Conservation (phyloP, 129 eudicot species). For the Escallonia herrerae region DNA sequence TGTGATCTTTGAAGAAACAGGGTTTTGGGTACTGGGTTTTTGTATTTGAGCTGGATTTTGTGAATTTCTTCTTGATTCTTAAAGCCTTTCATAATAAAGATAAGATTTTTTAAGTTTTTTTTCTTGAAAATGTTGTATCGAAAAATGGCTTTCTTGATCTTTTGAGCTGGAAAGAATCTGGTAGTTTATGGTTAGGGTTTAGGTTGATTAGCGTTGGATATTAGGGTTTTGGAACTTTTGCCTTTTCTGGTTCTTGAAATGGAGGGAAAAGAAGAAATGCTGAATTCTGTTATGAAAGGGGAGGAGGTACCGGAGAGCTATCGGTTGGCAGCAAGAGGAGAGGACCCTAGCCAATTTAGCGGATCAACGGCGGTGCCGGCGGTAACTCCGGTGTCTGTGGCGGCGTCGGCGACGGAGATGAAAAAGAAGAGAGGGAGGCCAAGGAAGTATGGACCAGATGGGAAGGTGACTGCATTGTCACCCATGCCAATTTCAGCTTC, state of each 20-base stretch:
- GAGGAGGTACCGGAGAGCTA: slow-evolving; percentile 32
- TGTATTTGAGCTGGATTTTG: slow-evolving; percentile 8
- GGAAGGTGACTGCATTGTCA: slow-evolving; percentile 48
- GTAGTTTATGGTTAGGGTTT: not conserved
- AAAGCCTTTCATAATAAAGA: not conserved
- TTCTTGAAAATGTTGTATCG: slow-evolving; percentile 14
- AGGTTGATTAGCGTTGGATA: slow-evolving; percentile 2
- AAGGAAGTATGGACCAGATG: slow-evolving; percentile 65
- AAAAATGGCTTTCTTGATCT: slow-evolving; percentile 6
- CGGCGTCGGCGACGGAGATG: slow-evolving; percentile 15
- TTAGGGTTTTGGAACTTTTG: not conserved
- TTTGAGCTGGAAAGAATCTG: not conserved
- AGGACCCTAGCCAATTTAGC: slow-evolving; percentile 17
- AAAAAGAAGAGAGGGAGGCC: slow-evolving; percentile 93
- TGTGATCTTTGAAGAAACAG: slow-evolving; percentile 19
- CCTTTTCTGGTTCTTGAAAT: slow-evolving; percentile 30
- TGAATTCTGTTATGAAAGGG: slow-evolving; percentile 30
- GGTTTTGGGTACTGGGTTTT: not conserved
- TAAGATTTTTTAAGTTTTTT: not conserved
- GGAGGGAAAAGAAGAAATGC: slow-evolving; percentile 50
- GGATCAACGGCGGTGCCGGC: slow-evolving; percentile 18
- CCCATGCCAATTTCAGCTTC: slow-evolving; percentile 97
- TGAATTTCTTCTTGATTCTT: not conserved
- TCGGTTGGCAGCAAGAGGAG: slow-evolving; percentile 27
- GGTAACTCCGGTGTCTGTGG: slow-evolving; percentile 8